Evolutionary conservation across 768 basidiomycete species (phyloP).

Genomic region (Lactifluus echinatus): DNA sequence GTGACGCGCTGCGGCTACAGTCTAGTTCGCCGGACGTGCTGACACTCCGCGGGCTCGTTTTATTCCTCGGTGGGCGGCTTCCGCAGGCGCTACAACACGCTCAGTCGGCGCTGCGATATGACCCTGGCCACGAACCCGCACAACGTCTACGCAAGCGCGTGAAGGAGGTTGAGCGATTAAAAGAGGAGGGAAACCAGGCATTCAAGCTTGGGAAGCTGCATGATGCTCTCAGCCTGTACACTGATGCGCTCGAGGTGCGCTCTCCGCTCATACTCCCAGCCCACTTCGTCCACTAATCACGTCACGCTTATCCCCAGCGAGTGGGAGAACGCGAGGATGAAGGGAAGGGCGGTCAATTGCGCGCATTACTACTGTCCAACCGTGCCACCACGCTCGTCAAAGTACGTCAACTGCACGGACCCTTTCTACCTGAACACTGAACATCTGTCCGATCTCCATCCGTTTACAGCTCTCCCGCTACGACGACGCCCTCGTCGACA

Average conservation of each 20-base stretch:
- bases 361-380: conserved; percentile 73
- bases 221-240: conserved; percentile 63
- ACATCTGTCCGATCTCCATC: background rate
- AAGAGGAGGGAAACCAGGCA: conserved; percentile 74
- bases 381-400: conserved; percentile 76
- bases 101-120: conserved; percentile 61
- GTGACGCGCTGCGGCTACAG: conserved; percentile 66
- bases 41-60: conserved; percentile 65
- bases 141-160: conserved; percentile 65
- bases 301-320: conserved; percentile 31
- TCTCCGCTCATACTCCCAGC: no score
- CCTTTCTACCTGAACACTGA: conserved; percentile 16
- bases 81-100: conserved; percentile 66
- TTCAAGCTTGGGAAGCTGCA: conserved; percentile 56
- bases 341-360: conserved; percentile 70
- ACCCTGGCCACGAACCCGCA: conserved; percentile 68
- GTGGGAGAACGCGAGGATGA: conserved; percentile 64
- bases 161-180: conserved; percentile 74
- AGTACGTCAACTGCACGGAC: conserved; percentile 30
- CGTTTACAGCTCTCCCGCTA: conserved; percentile 47
- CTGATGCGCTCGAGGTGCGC: conserved; percentile 59
- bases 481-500: conserved; percentile 64
- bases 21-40: conserved; percentile 74
- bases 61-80: conserved; percentile 65
- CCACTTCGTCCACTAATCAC: no score